Base-by-base conservation (phyloP, 2,329 filamentous ascomycete species). In the Cercospora brassicicola region DNA sequence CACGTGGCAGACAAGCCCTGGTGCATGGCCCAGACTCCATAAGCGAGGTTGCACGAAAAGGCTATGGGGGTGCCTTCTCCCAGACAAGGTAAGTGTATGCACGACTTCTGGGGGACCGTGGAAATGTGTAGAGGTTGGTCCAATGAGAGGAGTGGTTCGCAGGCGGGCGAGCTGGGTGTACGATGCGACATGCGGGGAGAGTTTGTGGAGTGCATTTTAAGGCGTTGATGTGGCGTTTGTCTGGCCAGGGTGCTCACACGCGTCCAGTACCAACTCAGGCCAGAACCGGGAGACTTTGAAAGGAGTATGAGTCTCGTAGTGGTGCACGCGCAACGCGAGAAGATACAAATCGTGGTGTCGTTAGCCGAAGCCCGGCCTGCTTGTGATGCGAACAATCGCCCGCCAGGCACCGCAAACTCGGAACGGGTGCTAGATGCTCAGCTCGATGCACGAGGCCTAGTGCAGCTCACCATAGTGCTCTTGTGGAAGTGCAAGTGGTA, bases 1-100 rank as follows among this genome's bases (percentile, higher is more conserved):
- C 61, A 63, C 61, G 61, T 63, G 61, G 61, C 61, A 63, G 20
- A 36, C 45, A 63, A 53, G 61, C 42, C 42, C 30, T 36, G 28
- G 9, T 55, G 61, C 61, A 55, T 63, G 61, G 55, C 55, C 55
- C 55, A 59, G 55, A 59, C 55, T 59, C 18, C 55, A 13, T 33
- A 63, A 36, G 61, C 61, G 61, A 63, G 59, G 31, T 39, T 13
- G 20, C 23, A 62, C 8, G 15, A 10, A 51, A 26, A 48, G 36
- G 42, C 15, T 36, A 11, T 36, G 18, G 55, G 55, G 28, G 30
- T 59, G n/a, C n/a, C 26, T 31, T 62, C 31, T 18, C 59, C 42
- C 13, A 7, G 36, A 45, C 11, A n/a, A 51, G 59, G 18, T 42
- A 36, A 55, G 45, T 36, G 6, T 42, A 30, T 30, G 39, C n/a